Conservation (phyloP, 1,284 basidiomycete species). For the Malassezia restricta region DNA sequence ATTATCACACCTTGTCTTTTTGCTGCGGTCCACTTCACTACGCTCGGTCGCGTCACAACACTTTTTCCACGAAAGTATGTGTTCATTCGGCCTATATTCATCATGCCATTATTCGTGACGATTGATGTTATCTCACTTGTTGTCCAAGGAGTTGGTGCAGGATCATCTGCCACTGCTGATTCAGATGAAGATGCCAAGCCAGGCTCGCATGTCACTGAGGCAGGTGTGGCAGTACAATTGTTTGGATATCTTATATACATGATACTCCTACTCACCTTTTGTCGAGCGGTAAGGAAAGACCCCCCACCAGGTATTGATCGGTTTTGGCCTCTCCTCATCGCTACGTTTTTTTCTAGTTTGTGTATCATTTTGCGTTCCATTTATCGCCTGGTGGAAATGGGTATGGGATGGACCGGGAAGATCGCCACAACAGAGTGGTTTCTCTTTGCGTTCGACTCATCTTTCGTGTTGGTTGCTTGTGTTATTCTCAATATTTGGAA, state of each 20-base stretch:
- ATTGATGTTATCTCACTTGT: conserved; percentile 22
- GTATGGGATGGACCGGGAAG: conserved; percentile 20
- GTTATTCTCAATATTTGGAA: conserved; percentile 17
- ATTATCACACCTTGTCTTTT: conserved; percentile 28
- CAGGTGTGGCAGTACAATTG: conserved; percentile 23
- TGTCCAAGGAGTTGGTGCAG: conserved; percentile 23
- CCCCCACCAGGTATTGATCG: neutral
- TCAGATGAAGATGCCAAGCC: neutral
- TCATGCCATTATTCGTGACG: conserved; percentile 26
- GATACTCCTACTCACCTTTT: conserved; percentile 15
- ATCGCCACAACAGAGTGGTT: conserved; percentile 24
- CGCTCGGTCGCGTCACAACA: conserved; percentile 15
- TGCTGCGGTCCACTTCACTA: conserved; percentile 24
- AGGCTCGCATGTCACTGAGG: conserved; percentile 20
- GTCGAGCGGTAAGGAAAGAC: conserved; percentile 1
- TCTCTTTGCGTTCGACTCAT: conserved; percentile 20
- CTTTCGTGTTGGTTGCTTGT: conserved; percentile 16
- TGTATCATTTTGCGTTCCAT: conserved; percentile 21
- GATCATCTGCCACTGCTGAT: conserved; percentile 19
- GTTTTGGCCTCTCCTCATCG: conserved; percentile 10
- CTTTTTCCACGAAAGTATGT: conserved; percentile 16
- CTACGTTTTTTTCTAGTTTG: conserved; percentile 16
- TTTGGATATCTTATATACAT: conserved; percentile 20
- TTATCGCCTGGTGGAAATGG: conserved; percentile 27
- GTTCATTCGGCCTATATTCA: conserved; percentile 15